Evolutionary conservation across 2,329 filamentous ascomycete genomes (phyloP).

Genomic region (Cercospora sesami): DNA sequence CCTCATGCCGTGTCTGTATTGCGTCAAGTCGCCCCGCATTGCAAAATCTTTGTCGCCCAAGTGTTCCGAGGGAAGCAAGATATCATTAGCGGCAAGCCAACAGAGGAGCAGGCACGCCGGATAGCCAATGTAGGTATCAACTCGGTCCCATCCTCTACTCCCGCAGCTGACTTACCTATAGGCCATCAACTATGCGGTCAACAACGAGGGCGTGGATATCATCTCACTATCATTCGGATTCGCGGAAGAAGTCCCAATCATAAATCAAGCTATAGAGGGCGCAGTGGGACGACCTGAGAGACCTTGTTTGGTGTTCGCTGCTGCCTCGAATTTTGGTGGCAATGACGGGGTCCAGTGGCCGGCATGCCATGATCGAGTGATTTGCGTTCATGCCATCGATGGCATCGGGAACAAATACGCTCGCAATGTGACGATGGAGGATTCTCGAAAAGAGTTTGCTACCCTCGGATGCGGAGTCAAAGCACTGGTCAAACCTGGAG

Average conservation of each 20-base stretch:
- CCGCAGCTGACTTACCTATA: neutral
- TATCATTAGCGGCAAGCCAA: neutral
- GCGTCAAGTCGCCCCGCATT: neutral
- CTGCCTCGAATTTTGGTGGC: neutral
- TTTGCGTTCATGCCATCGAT: neutral
- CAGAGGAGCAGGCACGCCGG: neutral
- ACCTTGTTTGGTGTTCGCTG: neutral
- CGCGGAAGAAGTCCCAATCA: neutral
- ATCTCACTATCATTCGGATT: constrained; percentile 8
- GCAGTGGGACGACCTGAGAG: neutral
- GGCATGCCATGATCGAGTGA: neutral
- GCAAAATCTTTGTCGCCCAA: neutral
- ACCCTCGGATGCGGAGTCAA: neutral
- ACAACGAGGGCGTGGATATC: neutral
- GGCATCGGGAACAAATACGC: neutral
- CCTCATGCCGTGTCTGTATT: neutral
- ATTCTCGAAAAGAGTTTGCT: neutral
- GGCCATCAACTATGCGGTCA: neutral
- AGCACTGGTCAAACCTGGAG: neutral
- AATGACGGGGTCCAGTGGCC: neutral
- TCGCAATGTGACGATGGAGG: neutral
- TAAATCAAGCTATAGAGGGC: neutral
- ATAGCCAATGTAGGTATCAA: neutral
- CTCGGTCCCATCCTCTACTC: neutral
- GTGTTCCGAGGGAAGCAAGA: neutral